Conservation (phyloP, 306 rosid species). For the Ceratonia siliqua region DNA sequence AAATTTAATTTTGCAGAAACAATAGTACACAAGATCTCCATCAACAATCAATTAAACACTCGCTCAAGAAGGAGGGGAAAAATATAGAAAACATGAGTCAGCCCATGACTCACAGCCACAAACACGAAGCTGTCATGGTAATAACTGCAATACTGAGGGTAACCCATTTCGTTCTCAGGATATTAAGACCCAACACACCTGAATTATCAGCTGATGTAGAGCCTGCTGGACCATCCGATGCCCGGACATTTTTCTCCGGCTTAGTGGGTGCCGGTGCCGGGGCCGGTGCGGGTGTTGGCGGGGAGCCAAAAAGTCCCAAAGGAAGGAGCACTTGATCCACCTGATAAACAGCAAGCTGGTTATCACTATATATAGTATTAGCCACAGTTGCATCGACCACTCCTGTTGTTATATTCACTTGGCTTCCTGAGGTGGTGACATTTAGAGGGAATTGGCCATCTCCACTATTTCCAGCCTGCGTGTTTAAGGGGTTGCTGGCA, state of each 20-base stretch:
- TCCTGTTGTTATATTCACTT: constrained; percentile 81
- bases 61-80: not conserved
- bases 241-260: constrained; percentile 57
- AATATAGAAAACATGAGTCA: not conserved
- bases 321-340: constrained; percentile 90
- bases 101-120: constrained; percentile 25
- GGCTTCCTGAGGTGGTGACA: constrained; percentile 84
- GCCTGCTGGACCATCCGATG: constrained; percentile 57
- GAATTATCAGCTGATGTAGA: constrained; percentile 47
- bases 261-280: constrained; percentile 68
- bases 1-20: constrained; percentile 33
- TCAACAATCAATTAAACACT: constrained; percentile 33
- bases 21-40: constrained; percentile 40
- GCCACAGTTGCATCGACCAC: constrained; percentile 66
- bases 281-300: constrained; percentile 41
- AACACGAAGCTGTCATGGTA: constrained; percentile 23
- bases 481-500: constrained; percentile 72
- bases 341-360: constrained; percentile 75
- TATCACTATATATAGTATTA: constrained; percentile 67
- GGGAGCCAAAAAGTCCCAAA: constrained; percentile 51
- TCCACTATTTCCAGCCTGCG: constrained; percentile 82
- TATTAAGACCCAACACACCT: constrained; percentile 29
- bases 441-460: constrained; percentile 77
- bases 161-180: constrained; percentile 3
- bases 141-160: constrained; percentile 4